Evolutionary conservation across 1,284 basidiomycete genomes (phyloP).

Genomic region (Rugosomyces carneus): DNA sequence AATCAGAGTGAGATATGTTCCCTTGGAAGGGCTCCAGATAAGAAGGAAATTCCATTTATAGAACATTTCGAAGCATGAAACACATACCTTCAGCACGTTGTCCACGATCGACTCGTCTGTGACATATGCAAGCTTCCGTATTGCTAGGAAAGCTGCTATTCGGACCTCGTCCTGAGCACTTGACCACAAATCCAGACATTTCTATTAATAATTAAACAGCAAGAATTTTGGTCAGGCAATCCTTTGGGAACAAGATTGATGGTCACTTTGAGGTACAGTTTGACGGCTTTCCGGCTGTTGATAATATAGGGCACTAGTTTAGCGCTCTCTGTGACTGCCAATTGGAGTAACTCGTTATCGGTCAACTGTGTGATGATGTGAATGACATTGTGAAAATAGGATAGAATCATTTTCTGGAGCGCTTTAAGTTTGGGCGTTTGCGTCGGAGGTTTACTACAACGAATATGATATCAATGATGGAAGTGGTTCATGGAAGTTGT

Average conservation of each 20-base stretch:
- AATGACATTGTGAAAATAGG: constrained; percentile 83
- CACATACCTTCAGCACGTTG: constrained; percentile 74
- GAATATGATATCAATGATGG: constrained; percentile 2
- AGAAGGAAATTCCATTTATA: neutral
- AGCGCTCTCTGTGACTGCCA: constrained; percentile 76
- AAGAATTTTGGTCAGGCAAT: neutral
- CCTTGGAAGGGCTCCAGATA: constrained; percentile 36
- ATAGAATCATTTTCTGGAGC: constrained; percentile 86
- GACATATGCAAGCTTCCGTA: constrained; percentile 76
- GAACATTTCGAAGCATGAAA: neutral
- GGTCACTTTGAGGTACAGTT: constrained; percentile 77
- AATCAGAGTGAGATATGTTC: constrained; percentile 81
- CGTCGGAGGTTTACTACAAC: constrained; percentile 63
- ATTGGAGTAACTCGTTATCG: constrained; percentile 59
- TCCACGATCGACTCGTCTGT: constrained; percentile 84
- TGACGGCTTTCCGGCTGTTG: constrained; percentile 77
- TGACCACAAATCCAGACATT: constrained; percentile 81
- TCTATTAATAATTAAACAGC: constrained; percentile 34
- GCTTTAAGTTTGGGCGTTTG: constrained; percentile 72
- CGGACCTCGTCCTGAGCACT: constrained; percentile 75
- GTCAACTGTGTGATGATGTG: constrained; percentile 77
- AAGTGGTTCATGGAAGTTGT: constrained; percentile 24
- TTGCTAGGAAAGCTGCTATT: constrained; percentile 84
- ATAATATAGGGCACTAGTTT: constrained; percentile 86
- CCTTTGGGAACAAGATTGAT: neutral